Base-by-base conservation (phyloP, 169 alveolate genomes). In the Miamiensis avidus region DNA sequence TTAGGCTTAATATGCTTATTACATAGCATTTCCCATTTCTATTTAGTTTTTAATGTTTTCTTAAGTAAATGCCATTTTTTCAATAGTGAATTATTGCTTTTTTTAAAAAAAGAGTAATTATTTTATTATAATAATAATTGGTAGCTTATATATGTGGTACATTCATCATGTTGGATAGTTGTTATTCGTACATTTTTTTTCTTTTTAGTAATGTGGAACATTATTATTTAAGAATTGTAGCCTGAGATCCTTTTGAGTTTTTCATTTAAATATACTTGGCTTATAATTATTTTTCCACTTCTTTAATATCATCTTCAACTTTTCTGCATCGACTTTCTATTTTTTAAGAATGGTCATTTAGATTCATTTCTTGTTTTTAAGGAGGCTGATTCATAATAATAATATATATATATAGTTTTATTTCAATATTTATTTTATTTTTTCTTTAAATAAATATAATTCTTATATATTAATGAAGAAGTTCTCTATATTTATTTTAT, bases 1-100 rank as follows among this genome's bases (percentile, higher is more conserved):
- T 73, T 73, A 73, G 6, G 28, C 28, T 26, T 11, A n/a, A 29
- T n/a, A 26, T 15, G 76, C 76, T 73, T 73, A 6, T 73, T 73
- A 15, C 76, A 73, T 73, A n/a, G 76, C 76, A 15, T 73, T n/a
- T 15, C 76, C 76, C 76, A 73, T 73, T 15, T 73, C 76, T 15
- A 73, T 6, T n/a, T n/a, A 26, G 26, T 73, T 73, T 73, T 73
- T 15, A 73, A 73, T 73, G 26, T 73, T 73, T 26, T 73, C 76
- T 73, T 29, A 15, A n/a, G 76, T 73, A 73, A 73, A 73, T 15
- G 76, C 76, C 6, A 73, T 6, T 6, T 73, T n/a, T 15, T 73
- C 76, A n/a, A 73, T 1, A 73, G 76, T 73, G 26, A 73, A 73
- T 73, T 73, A 73, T 73, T 73, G 31, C 32, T 29, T 15, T 15